These are phyloP conservation scores for Coemansia biformis DNA, from an alignment of 192 early-diverging fungal species.

Conservation along the genomic window DNA sequence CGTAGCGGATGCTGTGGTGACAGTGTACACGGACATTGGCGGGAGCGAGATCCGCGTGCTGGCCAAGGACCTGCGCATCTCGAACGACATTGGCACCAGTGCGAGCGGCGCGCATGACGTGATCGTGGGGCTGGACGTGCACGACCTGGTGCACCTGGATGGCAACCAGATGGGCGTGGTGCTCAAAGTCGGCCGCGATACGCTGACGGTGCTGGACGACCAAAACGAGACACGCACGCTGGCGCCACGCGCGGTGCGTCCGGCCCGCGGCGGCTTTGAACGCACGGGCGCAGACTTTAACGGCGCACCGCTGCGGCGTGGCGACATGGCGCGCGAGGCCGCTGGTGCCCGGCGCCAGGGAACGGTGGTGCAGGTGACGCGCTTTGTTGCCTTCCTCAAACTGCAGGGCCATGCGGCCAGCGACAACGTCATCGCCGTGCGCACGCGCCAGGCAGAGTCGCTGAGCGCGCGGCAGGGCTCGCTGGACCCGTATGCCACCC, in stretches of 20 bases:
- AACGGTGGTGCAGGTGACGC: conserved; percentile 76
- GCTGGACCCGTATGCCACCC: conserved; percentile 41
- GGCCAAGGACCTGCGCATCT: conserved; percentile 77
- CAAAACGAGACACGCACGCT: conserved; percentile 60
- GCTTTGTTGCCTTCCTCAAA: conserved; percentile 74
- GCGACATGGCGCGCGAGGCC: conserved; percentile 71
- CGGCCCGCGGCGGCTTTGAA: conserved; percentile 52
- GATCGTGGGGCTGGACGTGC: conserved; percentile 72
- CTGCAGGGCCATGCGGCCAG: conserved; percentile 68
- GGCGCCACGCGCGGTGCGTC: conserved; percentile 63
- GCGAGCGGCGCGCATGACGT: conserved; percentile 12
- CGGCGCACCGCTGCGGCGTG: conserved; percentile 51
- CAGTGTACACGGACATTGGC: conserved; percentile 69
- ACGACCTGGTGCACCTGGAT: conserved; percentile 83
- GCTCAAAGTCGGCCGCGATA: conserved; percentile 70
- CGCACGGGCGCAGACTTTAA: conserved; percentile 58
- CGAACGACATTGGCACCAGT: conserved; percentile 64
- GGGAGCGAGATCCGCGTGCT: conserved; percentile 78
- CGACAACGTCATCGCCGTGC: conserved; percentile 70
- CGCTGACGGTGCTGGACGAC: conserved; percentile 74
- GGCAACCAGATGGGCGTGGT: conserved; percentile 74
- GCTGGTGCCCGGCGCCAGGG: conserved; percentile 62
- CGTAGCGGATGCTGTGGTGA: conserved; percentile 75
- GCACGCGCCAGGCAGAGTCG: conserved; percentile 59
- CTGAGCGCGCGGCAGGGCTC: conserved; percentile 21